Base-by-base conservation (phyloP, 2,329 filamentous ascomycete species). In the Orbilia javanica region DNA sequence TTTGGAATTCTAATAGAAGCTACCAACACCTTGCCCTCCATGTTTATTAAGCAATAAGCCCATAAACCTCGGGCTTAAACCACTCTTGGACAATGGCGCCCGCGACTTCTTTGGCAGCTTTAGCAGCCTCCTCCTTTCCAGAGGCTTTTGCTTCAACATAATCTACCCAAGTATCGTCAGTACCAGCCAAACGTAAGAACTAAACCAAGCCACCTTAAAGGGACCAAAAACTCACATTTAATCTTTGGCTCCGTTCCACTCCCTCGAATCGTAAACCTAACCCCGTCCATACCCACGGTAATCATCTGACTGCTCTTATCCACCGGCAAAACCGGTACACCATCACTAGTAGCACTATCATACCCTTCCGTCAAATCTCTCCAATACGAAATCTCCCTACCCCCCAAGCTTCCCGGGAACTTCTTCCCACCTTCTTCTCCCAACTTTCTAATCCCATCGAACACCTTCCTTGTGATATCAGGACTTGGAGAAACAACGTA, bases 161-260 rank as follows among this genome's bases (percentile, higher is more conserved):
- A 53, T 88, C 81, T 82, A 67, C 25, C 13, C 7, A 48, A n/a
- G 10, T 2, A 20, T 15, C 15, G 39, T 64, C 5, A 60, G 68
- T 15, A 22, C 13, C 8, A 20, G 39, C 5, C 22, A 20, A 18
- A 44, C 31, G 4, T 34, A 34, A 34, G 31, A 34, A 34, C 4
- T 5, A 55, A 25, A 6, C 4, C n/a, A n/a, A 27, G 34, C 27
- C 52, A 53, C 20, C 29, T 18, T 3, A 44, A 60, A 55, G 18
- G 10, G 2, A 10, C 36, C 11, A 15, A 7, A 52, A 70, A 82
- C 84, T 82, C 82, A 87, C 86, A 83, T 81, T 91, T 91, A 79
- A 91, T 89, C 85, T 91, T 91, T 0, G 89, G 89, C 82, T 91
- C 89, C 1, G 89, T 91, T 1, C 89, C 89, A 1, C 88, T 90